Evolutionary conservation across 129 eudicot species (phyloP), one percentile per base, ranked within the genome.

Genomic region (Flaveria brownii): DNA sequence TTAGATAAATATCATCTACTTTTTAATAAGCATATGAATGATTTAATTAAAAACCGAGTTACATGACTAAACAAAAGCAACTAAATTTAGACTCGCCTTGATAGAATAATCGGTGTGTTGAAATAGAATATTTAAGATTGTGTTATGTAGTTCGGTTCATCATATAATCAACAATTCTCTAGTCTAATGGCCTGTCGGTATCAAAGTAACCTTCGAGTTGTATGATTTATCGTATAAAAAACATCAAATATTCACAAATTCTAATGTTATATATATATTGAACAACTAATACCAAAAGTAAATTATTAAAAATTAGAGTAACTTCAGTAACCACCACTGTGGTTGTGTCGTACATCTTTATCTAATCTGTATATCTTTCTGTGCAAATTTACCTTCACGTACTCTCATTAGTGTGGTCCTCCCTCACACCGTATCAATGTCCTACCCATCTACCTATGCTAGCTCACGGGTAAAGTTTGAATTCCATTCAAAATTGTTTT

Each of bases 311-410:
- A 66, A 11, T 20, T 6, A 1, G 43, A 60, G 43, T 60, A 74
- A 74, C 10, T 28, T 45, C 16, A 45, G 63, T 73, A 73, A 57
- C 69, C 68, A 73, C 77, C 54, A 74, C 28, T 16, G 5, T 26
- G 0, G 57, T 20, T 12, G 13, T 39, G 66, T 60, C 45, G 71
- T 73, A 56, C 77, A 42, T 76, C 2, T 33, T 50, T 73, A 66
- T 65, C 23, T 65, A 64, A 79, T 72, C 70, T 80, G 36, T 80
- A 80, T 73, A 80, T 80, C 75, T 80, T 80, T 80, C 84, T 73
- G 84, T 80, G 84, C 84, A 80, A 66, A 67, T 4, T 73, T 80
- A 80, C 75, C 79, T 73, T 80, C 84, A 73, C 52, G 78, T 63
- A 67, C 49, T 39, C 52, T 78, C 22, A 6, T 16, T 71, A 71